phyloP scores from a whole-genome alignment of 169 alveolate genomes.

The Eimeria praecox region DNA sequence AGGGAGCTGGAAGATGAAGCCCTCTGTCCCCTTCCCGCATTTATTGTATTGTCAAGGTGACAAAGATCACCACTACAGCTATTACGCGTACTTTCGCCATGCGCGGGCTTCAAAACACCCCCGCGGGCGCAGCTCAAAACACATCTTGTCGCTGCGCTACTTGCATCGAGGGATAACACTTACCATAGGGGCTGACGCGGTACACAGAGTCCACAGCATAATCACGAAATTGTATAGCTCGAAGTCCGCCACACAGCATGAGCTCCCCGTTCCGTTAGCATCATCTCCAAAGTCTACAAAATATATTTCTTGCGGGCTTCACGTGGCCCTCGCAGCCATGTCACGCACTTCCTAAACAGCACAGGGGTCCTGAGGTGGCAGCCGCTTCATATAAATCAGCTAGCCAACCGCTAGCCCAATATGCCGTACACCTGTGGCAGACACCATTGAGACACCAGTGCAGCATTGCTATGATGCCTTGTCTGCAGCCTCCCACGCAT shows the following conservation, averaged over 20 bases:
- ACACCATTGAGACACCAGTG: neutral
- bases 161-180: no score
- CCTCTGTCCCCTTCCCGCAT: no score
- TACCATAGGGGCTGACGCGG: no score
- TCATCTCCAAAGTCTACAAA: neutral
- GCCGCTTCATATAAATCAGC: neutral
- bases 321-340: neutral
- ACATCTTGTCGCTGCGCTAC: no score
- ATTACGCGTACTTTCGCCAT: no score
- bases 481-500: neutral
- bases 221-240: no score
- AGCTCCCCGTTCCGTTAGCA: neutral
- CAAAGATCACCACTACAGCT: no score
- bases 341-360: neutral
- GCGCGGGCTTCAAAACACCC: neutral
- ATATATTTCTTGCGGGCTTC: neutral
- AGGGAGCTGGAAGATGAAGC: no score
- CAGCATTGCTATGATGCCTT: neutral
- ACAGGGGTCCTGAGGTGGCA: neutral
- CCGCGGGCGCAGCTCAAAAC: neutral
- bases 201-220: no score
- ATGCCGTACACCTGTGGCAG: neutral
- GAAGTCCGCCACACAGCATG: no score
- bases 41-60: no score
- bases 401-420: neutral